Evolutionary conservation across 2,329 filamentous ascomycete genomes (phyloP).

Genomic region (Fusarium ambrosium): DNA sequence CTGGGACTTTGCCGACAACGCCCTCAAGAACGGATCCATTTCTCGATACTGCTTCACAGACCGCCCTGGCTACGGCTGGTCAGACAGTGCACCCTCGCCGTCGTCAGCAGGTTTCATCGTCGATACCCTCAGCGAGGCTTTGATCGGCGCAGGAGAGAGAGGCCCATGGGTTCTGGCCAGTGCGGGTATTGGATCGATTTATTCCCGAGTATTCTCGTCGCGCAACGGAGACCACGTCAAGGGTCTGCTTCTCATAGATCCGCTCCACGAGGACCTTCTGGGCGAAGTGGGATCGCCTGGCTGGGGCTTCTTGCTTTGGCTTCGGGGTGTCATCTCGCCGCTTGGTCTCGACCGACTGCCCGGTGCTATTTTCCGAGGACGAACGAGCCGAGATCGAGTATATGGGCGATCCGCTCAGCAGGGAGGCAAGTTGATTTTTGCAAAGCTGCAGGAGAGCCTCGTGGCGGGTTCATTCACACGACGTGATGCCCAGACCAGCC

Average conservation of each 20-base stretch:
- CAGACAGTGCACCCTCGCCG: slow-evolving; percentile 92
- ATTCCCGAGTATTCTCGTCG: slow-evolving; percentile 91
- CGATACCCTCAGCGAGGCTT: slow-evolving; percentile 87
- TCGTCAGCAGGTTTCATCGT: slow-evolving; percentile 94
- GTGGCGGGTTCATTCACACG: slow-evolving; percentile 87
- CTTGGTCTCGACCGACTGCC: slow-evolving; percentile 85
- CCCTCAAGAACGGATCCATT: slow-evolving; percentile 85
- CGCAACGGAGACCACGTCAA: slow-evolving; percentile 81
- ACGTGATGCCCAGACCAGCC: slow-evolving; percentile 83
- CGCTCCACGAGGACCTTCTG: slow-evolving; percentile 89
- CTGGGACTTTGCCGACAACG: slow-evolving; percentile 82
- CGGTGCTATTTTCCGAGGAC: slow-evolving; percentile 85
- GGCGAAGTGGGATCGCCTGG: slow-evolving; percentile 73
- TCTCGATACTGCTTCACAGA: slow-evolving; percentile 95
- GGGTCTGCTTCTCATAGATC: slow-evolving; percentile 88
- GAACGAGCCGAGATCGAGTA: slow-evolving; percentile 84
- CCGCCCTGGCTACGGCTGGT: slow-evolving; percentile 88
- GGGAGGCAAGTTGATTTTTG: slow-evolving; percentile 86
- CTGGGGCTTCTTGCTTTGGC: slow-evolving; percentile 88
- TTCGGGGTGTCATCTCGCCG: slow-evolving; percentile 86
- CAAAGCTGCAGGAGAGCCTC: slow-evolving; percentile 91
- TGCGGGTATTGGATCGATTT: slow-evolving; percentile 88
- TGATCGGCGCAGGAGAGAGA: slow-evolving; percentile 82
- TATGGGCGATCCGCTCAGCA: slow-evolving; percentile 86
- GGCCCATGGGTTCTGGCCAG: slow-evolving; percentile 92